These are phyloP conservation scores for Aspergillus piperis DNA, from an alignment of 2,329 filamentous ascomycete genomes.

Conservation along the genomic window DNA sequence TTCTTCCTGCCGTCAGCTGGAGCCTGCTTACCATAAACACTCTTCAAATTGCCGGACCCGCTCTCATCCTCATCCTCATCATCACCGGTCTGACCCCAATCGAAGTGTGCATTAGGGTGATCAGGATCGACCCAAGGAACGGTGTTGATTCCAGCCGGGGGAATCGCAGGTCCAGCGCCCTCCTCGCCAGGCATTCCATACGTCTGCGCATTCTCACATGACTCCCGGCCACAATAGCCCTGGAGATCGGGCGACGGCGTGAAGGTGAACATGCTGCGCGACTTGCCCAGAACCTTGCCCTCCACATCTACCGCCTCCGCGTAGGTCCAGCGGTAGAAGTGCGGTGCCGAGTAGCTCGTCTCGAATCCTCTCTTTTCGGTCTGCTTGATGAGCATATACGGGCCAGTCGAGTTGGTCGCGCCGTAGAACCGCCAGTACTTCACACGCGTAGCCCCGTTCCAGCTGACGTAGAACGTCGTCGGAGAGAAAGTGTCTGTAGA, in stretches of 20 bases:
- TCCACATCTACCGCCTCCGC: conserved; percentile 39
- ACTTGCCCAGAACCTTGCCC: conserved; percentile 36
- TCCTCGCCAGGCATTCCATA: conserved; percentile 35
- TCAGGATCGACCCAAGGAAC: conserved; percentile 37
- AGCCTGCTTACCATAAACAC: conserved; percentile 15
- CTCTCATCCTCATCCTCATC: not conserved
- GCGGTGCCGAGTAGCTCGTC: conserved; percentile 34
- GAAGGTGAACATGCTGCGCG: conserved; percentile 38
- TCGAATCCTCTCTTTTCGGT: conserved; percentile 42
- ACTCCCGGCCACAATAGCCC: conserved; percentile 32
- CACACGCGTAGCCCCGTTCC: conserved; percentile 45
- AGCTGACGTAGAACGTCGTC: conserved; percentile 42
- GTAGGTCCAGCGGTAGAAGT: conserved; percentile 35
- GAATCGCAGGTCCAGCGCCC: conserved; percentile 28
- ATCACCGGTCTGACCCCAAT: conserved; percentile 15
- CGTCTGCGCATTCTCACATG: conserved; percentile 31
- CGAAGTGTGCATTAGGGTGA: conserved; percentile 24
- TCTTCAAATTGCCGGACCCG: conserved; percentile 2
- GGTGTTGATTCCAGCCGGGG: conserved; percentile 33
- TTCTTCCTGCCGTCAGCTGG: not conserved
- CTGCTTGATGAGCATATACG: conserved; percentile 33
- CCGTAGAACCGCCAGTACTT: conserved; percentile 40
- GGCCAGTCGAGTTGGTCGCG: conserved; percentile 31
- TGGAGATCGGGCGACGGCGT: conserved; percentile 38
- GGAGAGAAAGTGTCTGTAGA: conserved; percentile 27